A percentile compares a stretch with the other conserved stretches of the same genome.
Evolutionary conservation across 192 early-diverging fungal genomes (phyloP).

Genomic region (Coemansia nantahalensis): DNA sequence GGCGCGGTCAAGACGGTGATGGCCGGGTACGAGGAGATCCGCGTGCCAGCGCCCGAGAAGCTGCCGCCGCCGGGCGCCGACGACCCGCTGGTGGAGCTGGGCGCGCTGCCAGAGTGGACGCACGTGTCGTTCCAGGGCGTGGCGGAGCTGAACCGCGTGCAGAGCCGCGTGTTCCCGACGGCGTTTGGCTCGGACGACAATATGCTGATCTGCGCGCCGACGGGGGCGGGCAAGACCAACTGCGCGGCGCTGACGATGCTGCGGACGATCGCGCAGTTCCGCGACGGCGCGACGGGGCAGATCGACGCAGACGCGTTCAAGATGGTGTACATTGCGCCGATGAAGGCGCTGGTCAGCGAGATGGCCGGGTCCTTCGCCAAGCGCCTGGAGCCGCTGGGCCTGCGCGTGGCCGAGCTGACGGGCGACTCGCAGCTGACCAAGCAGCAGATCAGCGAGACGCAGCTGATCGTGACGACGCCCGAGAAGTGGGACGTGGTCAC

Average conservation of each 20-base stretch:
- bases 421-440: slow-evolving; percentile 97
- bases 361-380: slow-evolving; percentile 88
- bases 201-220: slow-evolving; percentile 96
- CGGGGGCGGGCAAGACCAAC: slow-evolving; percentile 98
- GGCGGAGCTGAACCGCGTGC: slow-evolving; percentile 82
- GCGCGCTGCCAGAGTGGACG: slow-evolving; percentile 76
- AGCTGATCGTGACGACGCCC: slow-evolving; percentile 97
- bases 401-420: slow-evolving; percentile 94
- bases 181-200: slow-evolving; percentile 91
- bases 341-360: slow-evolving; percentile 99
- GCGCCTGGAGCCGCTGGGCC: slow-evolving; percentile 72
- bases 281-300: slow-evolving; percentile 65
- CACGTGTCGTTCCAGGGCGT: slow-evolving; percentile 69
- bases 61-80: slow-evolving; percentile 57
- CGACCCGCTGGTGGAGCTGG: slow-evolving; percentile 66
- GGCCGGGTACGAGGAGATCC: slow-evolving; percentile 93
- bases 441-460: slow-evolving; percentile 92
- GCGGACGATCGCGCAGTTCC: slow-evolving; percentile 79
- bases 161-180: slow-evolving; percentile 82
- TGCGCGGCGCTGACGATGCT: slow-evolving; percentile 96
- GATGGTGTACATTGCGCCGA: slow-evolving; percentile 98
- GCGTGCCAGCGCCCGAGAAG: slow-evolving; percentile 83
- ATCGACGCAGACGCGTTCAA: slow-evolving; percentile 87
- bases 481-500: slow-evolving; percentile 99
- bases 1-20: slow-evolving; percentile 89